Base-by-base conservation (phyloP, 768 basidiomycete genomes). In the Agaricus sinodeliciosus region DNA sequence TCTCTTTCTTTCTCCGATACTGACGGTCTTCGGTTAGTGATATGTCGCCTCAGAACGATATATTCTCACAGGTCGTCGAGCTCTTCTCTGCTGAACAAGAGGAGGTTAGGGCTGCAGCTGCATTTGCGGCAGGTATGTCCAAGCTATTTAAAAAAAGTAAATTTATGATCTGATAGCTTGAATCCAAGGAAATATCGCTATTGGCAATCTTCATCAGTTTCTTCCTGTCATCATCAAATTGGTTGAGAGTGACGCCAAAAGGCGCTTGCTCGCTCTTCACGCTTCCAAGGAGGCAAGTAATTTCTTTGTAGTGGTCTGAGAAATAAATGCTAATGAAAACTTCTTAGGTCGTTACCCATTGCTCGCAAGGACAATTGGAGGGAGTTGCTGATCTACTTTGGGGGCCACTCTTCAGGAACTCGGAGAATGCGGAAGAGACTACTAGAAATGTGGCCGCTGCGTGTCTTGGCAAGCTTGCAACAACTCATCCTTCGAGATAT, bases 401-500 rank as follows among this genome's bases (percentile, higher is more conserved):
- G 96, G 76, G 75, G 2, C 94, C 95, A 3, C 77, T 99, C 12
- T 95, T 98, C 65, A 82, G 90, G 60, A 88, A 93, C 65, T 93
- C 92, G 9, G 87, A 90, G 55, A 86, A 83, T 56, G 79, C 88
- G 13, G 95, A 95, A 56, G 95, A 97, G 68, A 88, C 87, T 7
- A 88, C 91, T 1, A 76, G 94, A 46, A 97, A 96, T 63, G 91
- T 97, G 35, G 92, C 94, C 22, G 94, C 96, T 43, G 94, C 95
- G 2, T 97, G 94, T 64, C 78, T 99, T 15, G 96, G 96, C 31
- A 96, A 97, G 67, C 75, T 99, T 27, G 94, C 94, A 0, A 90
- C 90, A 0, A 89, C 91, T 0, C 88, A 94, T 53, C 94, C 96
- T 3, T 82, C 85, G 0, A 84, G 84, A 59, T 99, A 95, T 66